A percentile compares a stretch with the other conserved stretches of the same genome.
Conservation (phyloP, 208 protist species). For the Blechomonas ayalai region DNA sequence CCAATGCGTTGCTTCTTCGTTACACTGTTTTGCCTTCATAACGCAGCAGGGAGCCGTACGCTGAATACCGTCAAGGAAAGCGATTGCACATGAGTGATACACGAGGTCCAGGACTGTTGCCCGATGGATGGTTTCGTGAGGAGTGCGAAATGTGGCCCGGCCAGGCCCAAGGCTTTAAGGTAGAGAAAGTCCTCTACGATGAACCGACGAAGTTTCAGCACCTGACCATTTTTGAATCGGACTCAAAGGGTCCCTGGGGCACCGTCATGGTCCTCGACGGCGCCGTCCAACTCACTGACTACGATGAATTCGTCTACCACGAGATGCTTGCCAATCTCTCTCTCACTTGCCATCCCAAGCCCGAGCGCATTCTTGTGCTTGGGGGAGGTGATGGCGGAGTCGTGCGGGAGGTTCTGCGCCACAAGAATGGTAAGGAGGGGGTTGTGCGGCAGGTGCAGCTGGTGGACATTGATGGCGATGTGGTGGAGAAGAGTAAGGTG, state of each 20-base stretch:
- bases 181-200: constrained; percentile 86
- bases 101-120: constrained; percentile 61
- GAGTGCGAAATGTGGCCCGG: constrained; percentile 85
- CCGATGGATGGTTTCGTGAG: constrained; percentile 90
- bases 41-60: neutral
- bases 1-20: constrained; percentile 7
- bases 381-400: constrained; percentile 98
- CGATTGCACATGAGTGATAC: too few relatives aligned
- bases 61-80: neutral
- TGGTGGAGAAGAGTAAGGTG: constrained; percentile 80
- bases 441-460: constrained; percentile 88
- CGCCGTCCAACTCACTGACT: constrained; percentile 94
- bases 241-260: constrained; percentile 88
- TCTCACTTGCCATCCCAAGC: constrained; percentile 85
- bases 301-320: constrained; percentile 98
- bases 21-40: neutral
- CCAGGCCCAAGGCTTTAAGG: constrained; percentile 80
- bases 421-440: constrained; percentile 39
- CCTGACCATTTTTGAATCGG: constrained; percentile 80
- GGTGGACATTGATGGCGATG: constrained; percentile 95
- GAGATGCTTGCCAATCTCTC: constrained; percentile 97
- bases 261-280: constrained; percentile 96
- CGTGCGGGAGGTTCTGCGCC: constrained; percentile 94
- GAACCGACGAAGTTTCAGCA: constrained; percentile 79
- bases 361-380: constrained; percentile 94